Conservation (phyloP, 2,329 filamentous ascomycete species). For the Alternaria gansuensis region DNA sequence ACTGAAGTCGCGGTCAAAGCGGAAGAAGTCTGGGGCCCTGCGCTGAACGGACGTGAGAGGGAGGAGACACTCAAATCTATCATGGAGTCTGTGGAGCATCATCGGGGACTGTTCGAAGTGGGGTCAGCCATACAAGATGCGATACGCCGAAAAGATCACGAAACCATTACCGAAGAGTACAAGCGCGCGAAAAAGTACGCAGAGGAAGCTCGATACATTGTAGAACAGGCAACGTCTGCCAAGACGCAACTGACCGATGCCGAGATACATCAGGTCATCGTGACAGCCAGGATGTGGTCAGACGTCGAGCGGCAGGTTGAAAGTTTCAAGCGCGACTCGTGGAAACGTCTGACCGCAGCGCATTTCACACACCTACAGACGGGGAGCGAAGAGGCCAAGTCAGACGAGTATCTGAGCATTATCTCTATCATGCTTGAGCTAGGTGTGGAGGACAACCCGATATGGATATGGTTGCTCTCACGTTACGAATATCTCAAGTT, state of each 20-base stretch:
- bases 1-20: slow-evolving; percentile 92
- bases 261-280: slow-evolving; percentile 84
- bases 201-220: slow-evolving; percentile 77
- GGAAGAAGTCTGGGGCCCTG: slow-evolving; percentile 96
- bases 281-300: slow-evolving; percentile 93
- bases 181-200: slow-evolving; percentile 81
- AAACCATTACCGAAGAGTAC: slow-evolving; percentile 86
- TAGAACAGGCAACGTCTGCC: slow-evolving; percentile 61
- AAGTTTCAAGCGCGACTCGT: slow-evolving; percentile 86
- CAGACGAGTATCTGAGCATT: slow-evolving; percentile 89
- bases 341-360: slow-evolving; percentile 78
- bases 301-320: slow-evolving; percentile 90
- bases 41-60: slow-evolving; percentile 87
- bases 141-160: slow-evolving; percentile 91
- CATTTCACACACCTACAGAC: slow-evolving; percentile 63
- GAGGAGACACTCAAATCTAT: slow-evolving; percentile 86
- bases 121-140: slow-evolving; percentile 79
- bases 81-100: slow-evolving; percentile 76
- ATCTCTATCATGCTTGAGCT: slow-evolving; percentile 90
- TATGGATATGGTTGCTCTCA: slow-evolving; percentile 94
- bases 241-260: slow-evolving; percentile 72
- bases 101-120: slow-evolving; percentile 83
- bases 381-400: slow-evolving; percentile 60
- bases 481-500: slow-evolving; percentile 88
- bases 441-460: slow-evolving; percentile 93